Percentiles rank a stretch among this genome's conserved stretches.
These are phyloP conservation scores for Dendrobium chrysotoxum DNA, from an alignment of 106 monocot species.

Conservation along the genomic window DNA sequence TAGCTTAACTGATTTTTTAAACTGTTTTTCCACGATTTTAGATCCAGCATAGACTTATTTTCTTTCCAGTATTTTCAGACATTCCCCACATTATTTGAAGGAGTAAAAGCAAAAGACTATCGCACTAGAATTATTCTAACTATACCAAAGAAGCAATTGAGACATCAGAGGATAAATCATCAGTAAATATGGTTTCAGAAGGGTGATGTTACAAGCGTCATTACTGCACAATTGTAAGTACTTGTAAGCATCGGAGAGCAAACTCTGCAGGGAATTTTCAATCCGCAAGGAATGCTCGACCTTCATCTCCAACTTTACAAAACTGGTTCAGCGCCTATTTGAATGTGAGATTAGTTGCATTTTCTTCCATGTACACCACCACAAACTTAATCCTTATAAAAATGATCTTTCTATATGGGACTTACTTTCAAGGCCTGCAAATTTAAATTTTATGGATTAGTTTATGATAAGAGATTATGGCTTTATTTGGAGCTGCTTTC, in stretches of 20 bases:
- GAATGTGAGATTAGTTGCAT: background rate
- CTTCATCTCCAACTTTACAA: background rate
- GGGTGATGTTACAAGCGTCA: background rate
- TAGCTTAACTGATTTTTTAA: no score
- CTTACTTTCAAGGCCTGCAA: slow-evolving; percentile 58
- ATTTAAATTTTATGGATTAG: background rate
- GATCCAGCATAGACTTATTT: no score
- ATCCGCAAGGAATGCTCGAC: background rate
- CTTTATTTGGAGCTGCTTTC: no score
- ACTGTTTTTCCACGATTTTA: no score
- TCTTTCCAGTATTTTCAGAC: no score
- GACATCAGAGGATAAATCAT: no score
- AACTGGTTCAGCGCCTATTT: background rate
- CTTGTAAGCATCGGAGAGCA: background rate
- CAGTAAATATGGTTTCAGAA: no score
- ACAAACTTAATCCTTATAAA: background rate
- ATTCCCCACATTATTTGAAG: no score
- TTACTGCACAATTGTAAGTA: background rate
- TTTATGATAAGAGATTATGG: background rate
- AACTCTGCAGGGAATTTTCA: background rate
- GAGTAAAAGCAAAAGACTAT: no score
- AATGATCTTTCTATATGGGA: slow-evolving; percentile 33
- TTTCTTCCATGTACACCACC: background rate
- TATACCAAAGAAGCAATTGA: no score
- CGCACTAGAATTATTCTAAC: no score